phyloP scores from a whole-genome alignment of 2,329 filamentous ascomycete species.

The Dothidotthia symphoricarpi region DNA sequence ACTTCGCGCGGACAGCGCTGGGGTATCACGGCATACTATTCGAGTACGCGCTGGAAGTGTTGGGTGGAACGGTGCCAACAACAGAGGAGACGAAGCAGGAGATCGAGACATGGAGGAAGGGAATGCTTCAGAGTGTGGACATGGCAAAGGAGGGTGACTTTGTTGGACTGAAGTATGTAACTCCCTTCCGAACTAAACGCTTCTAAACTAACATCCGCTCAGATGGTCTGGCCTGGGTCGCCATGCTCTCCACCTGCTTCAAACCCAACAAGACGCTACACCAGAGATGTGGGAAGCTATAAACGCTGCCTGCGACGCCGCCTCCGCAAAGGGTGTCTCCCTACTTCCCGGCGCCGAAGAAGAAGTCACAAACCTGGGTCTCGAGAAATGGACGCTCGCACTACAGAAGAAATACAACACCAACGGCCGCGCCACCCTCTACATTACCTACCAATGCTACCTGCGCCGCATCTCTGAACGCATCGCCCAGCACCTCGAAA shows the following conservation, averaged over 20 bases:
- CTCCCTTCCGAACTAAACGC: background rate
- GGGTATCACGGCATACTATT: slow-evolving; percentile 84
- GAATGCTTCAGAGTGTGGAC: slow-evolving; percentile 70
- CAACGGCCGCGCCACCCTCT: slow-evolving; percentile 64
- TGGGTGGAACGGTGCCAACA: slow-evolving; percentile 60
- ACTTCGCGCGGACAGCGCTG: slow-evolving; percentile 65
- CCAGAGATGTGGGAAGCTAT: slow-evolving; percentile 67
- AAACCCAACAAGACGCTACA: slow-evolving; percentile 61
- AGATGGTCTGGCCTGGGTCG: slow-evolving; percentile 80
- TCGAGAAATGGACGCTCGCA: slow-evolving; percentile 75
- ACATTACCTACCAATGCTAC: slow-evolving; percentile 62
- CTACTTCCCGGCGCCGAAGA: slow-evolving; percentile 88
- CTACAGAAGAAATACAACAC: slow-evolving; percentile 76
- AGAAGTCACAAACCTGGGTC: slow-evolving; percentile 71
- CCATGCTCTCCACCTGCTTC: slow-evolving; percentile 66
- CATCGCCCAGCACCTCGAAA: slow-evolving; percentile 48
- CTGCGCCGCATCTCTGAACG: slow-evolving; percentile 49
- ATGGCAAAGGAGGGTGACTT: slow-evolving; percentile 54
- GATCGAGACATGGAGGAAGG: slow-evolving; percentile 68
- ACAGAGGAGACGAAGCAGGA: slow-evolving; percentile 58
- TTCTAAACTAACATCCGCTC: slow-evolving; percentile 14
- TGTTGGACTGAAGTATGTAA: slow-evolving; percentile 52
- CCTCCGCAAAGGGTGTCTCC: slow-evolving; percentile 65
- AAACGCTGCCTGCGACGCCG: slow-evolving; percentile 70
- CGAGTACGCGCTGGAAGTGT: slow-evolving; percentile 79